phyloP scores from a whole-genome alignment of 2,329 filamentous ascomycete genomes.

The Diaporthe sp. region DNA sequence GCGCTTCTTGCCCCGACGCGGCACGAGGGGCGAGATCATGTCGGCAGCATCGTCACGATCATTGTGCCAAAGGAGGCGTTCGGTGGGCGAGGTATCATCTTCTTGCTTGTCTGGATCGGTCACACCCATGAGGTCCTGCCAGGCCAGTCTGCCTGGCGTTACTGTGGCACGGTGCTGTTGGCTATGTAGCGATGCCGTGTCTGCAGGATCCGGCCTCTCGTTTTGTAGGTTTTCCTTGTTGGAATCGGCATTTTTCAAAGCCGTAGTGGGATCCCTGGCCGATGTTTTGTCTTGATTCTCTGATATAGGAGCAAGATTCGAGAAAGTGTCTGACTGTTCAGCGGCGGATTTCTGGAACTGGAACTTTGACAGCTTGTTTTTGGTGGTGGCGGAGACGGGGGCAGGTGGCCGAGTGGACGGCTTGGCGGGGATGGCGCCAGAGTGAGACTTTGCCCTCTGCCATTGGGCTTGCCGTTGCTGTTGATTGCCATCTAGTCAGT shows the following conservation, averaged over 20 bases:
- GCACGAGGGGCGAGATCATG: constrained; percentile 63
- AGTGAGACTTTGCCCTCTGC: constrained; percentile 68
- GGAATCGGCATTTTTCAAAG: constrained; percentile 39
- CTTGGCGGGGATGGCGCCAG: constrained; percentile 53
- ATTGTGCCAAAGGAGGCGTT: constrained; percentile 73
- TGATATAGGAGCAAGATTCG: neutral
- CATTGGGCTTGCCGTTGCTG: constrained; percentile 60
- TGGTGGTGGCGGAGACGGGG: constrained; percentile 70
- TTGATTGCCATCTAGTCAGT: neutral
- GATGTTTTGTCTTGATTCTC: neutral
- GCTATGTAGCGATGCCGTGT: constrained; percentile 9
- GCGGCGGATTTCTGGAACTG: constrained; percentile 63
- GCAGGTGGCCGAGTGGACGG: constrained; percentile 52
- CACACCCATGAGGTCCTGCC: constrained; percentile 71
- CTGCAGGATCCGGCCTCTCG: constrained; percentile 32
- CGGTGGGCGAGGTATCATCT: constrained; percentile 68
- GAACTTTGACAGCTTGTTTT: constrained; percentile 71
- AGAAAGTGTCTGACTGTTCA: constrained; percentile 29
- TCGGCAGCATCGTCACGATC: constrained; percentile 58
- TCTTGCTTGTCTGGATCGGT: constrained; percentile 59
- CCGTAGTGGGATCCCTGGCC: constrained; percentile 30
- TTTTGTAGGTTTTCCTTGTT: constrained; percentile 44
- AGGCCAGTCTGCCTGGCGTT: constrained; percentile 69
- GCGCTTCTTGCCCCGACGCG: constrained; percentile 72
- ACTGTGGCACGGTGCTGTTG: constrained; percentile 20